Evolutionary conservation across 495 filamentous ascomycete species (phyloP).

Genomic region (Glonium stellatum): DNA sequence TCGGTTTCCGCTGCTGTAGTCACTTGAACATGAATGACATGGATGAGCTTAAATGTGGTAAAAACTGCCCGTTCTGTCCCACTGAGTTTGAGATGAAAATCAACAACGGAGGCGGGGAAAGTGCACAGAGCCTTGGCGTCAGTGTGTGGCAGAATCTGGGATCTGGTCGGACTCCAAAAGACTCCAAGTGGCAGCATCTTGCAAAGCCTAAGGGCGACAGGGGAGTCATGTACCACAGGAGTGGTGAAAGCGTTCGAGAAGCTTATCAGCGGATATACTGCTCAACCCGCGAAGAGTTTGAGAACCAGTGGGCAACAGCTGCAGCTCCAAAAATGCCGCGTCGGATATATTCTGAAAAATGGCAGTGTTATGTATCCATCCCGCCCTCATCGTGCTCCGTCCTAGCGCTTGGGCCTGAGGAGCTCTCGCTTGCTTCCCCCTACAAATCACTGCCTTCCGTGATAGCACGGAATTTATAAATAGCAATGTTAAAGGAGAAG

Average conservation of each 20-base stretch:
- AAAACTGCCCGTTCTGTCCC: slow-evolving; percentile 12
- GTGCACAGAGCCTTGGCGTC: background rate
- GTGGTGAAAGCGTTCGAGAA: slow-evolving; percentile 4
- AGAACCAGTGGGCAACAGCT: slow-evolving; percentile 9
- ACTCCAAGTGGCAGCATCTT: slow-evolving; percentile 10
- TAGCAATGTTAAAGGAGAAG: no score
- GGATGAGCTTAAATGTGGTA: background rate
- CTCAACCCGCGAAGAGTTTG: slow-evolving; percentile 15
- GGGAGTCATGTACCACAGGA: background rate
- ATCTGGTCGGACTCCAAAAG: slow-evolving; percentile 5
- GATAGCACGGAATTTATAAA: no score
- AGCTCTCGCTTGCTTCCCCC: no score
- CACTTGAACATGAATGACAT: background rate
- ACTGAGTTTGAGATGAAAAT: slow-evolving; percentile 2
- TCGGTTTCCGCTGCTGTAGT: slow-evolving; percentile 7
- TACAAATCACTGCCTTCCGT: no score
- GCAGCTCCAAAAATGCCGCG: background rate
- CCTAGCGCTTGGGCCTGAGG: no score
- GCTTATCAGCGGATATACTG: slow-evolving; percentile 16
- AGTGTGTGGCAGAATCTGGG: slow-evolving; percentile 17
- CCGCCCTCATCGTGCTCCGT: no score
- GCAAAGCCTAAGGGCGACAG: background rate
- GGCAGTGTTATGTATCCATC: no score
- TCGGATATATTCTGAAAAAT: no score
- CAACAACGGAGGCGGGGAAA: background rate